Percentiles rank a stretch among this genome's conserved stretches.
Conservation (phyloP, 1,284 basidiomycete species). For the Rhodotorula sp. region DNA sequence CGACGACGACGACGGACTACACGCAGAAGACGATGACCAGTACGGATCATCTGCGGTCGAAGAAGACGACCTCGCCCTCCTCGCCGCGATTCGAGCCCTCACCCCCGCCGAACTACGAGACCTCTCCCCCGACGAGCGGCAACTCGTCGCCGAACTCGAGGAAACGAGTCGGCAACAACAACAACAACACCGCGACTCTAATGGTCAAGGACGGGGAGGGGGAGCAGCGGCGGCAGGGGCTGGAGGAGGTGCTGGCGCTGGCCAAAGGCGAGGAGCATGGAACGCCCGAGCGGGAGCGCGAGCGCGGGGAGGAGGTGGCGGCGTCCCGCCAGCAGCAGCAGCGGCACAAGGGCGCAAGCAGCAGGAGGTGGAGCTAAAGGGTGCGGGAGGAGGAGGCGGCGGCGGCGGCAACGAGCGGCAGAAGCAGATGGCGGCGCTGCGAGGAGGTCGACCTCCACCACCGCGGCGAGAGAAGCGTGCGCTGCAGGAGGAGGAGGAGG, state of each 20-base stretch:
- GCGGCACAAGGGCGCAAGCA: background rate
- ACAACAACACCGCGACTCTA: background rate
- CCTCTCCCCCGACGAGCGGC: constrained; percentile 11
- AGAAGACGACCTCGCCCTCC: constrained; percentile 14
- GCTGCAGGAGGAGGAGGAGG: too few species aligned
- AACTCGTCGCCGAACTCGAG: constrained; percentile 11
- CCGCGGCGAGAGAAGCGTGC: too few species aligned
- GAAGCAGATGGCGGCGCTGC: too few species aligned
- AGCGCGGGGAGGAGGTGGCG: background rate
- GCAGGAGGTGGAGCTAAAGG: background rate
- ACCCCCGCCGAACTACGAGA: constrained; percentile 5
- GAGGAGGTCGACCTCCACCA: too few species aligned
- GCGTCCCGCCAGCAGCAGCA: too few species aligned
- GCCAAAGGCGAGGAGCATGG: background rate
- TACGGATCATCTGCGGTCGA: background rate
- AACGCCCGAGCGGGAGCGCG: background rate
- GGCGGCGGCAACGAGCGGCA: too few species aligned
- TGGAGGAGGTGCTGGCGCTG: background rate
- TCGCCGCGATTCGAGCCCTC: constrained; percentile 14
- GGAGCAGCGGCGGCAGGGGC: background rate
- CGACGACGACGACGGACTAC: background rate
- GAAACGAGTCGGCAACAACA: background rate
- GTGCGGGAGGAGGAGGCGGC: too few species aligned
- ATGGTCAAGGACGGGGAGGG: background rate
- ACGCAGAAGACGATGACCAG: background rate